Percentiles rank a stretch among this genome's conserved stretches.
Conservation (phyloP, 2,329 filamentous ascomycete genomes). For the Ophiostoma triangulosporum region DNA sequence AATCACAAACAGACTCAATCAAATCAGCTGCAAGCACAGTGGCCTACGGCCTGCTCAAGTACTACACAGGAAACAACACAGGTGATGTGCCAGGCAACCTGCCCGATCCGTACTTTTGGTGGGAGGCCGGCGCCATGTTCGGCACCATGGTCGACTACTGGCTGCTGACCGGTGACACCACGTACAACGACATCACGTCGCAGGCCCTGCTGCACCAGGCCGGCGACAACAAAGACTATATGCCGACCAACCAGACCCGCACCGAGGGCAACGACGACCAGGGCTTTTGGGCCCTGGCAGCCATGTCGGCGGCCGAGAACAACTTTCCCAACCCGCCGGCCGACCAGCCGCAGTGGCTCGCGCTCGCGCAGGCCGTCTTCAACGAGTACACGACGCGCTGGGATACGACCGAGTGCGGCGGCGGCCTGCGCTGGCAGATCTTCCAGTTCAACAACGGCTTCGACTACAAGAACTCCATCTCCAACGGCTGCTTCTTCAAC, state of each 20-base stretch:
- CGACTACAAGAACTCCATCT: conserved; percentile 55
- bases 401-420: conserved; percentile 52
- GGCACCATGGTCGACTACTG: conserved; percentile 60
- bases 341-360: conserved; percentile 60
- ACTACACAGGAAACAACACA: conserved; percentile 44
- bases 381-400: conserved; percentile 63
- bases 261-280: conserved; percentile 61
- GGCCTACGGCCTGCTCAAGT: conserved; percentile 26
- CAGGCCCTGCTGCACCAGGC: conserved; percentile 49
- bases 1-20: conserved; percentile 29
- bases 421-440: conserved; percentile 78
- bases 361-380: conserved; percentile 64
- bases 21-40: conserved; percentile 34
- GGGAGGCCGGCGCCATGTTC: conserved; percentile 62
- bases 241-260: conserved; percentile 52
- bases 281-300: conserved; percentile 76
- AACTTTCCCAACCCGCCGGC: conserved; percentile 55
- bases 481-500: conserved; percentile 59
- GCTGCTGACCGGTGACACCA: conserved; percentile 51
- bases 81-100: conserved; percentile 45
- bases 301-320: conserved; percentile 65
- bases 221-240: conserved; percentile 45
- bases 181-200: conserved; percentile 46
- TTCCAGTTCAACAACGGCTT: conserved; percentile 62
- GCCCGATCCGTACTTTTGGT: conserved; percentile 56